phyloP scores from a whole-genome alignment of 257 asterid genomes.

The Gentiana dahurica region DNA sequence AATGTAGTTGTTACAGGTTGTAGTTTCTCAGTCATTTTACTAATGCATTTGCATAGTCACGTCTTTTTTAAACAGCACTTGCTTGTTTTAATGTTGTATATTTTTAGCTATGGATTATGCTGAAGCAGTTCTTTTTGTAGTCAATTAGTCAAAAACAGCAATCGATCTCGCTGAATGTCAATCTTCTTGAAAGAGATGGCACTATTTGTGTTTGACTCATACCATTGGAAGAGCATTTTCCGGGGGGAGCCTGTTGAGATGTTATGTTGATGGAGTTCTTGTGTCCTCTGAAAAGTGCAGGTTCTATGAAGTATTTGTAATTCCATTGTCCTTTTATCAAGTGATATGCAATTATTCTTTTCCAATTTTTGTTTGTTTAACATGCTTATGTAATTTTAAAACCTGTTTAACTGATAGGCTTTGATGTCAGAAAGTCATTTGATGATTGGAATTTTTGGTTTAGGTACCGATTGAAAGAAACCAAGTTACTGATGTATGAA shows the following conservation, averaged over 20 bases:
- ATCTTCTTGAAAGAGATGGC: conserved; percentile 80
- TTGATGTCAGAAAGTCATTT: too few species aligned
- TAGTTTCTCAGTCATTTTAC: conserved; percentile 7
- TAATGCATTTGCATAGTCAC: conserved; percentile 7
- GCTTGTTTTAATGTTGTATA: too few species aligned
- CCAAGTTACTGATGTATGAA: too few species aligned
- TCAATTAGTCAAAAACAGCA: conserved; percentile 85
- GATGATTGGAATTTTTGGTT: too few species aligned
- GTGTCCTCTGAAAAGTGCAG: conserved; percentile 89
- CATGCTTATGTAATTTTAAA: too few species aligned
- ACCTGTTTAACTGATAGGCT: too few species aligned
- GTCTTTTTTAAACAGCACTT: background rate
- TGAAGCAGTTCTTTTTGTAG: conserved; percentile 33
- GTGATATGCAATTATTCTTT: too few species aligned
- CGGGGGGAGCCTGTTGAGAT: conserved; percentile 93
- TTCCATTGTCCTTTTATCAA: too few species aligned
- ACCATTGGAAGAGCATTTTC: conserved; percentile 97
- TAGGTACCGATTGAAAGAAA: too few species aligned
- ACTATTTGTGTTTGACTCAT: conserved; percentile 81
- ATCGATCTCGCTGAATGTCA: conserved; percentile 48
- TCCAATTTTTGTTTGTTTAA: too few species aligned
- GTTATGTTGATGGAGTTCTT: conserved; percentile 88
- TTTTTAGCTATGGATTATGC: background rate
- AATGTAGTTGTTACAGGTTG: background rate
- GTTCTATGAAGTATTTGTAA: conserved; percentile 21